Base-by-base conservation (phyloP, 306 rosid genomes). In the Quercus suber region DNA sequence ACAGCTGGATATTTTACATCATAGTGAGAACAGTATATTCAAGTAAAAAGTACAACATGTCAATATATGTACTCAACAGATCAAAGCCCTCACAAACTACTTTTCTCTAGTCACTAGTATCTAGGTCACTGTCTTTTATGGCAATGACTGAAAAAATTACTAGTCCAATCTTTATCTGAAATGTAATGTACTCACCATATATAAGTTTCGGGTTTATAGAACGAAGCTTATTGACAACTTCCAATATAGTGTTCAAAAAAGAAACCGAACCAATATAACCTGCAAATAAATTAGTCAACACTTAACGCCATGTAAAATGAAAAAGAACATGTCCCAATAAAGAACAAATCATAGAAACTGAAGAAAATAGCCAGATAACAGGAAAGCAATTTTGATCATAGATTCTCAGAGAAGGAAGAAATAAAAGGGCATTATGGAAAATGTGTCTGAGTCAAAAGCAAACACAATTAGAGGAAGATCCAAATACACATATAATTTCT, bases 261-360 rank as follows among this genome's bases (percentile, higher is more conserved):
- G 92, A 87, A 86, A 89, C 87, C 14, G 91, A 89, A 81, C 92
- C 92, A 64, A 89, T 87, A 79, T 89, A 89, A 74, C 92, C 92
- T 89, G 89, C 65, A 51, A 76, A 17, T 30, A 28, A 23, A 71
- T 35, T 67, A 70, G 59, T 70, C n/a, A 73, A 65, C 53, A 59
- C 75, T 31, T 59, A 65, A 73, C 61, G 41, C 35, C 61, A 58
- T 31, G 67, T 45, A 80, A n/a, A 70, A 21, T 68, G 28, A 37
- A 65, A 74, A 28, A 1, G 55, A 76, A 71, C 7, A 35, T 11
- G 52, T 64, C 57, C 56, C 28, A 31, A 55, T 35, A 76, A 53
- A 9, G 60, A 41, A 71, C 20, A 65, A 35, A 73, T 65, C 25
- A 19, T 5, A 23, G 9, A 21, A 68, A n/a, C 4, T 15, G 6